phyloP scores from a whole-genome alignment of 768 basidiomycete species.

The Boletus pseudopeckii region DNA sequence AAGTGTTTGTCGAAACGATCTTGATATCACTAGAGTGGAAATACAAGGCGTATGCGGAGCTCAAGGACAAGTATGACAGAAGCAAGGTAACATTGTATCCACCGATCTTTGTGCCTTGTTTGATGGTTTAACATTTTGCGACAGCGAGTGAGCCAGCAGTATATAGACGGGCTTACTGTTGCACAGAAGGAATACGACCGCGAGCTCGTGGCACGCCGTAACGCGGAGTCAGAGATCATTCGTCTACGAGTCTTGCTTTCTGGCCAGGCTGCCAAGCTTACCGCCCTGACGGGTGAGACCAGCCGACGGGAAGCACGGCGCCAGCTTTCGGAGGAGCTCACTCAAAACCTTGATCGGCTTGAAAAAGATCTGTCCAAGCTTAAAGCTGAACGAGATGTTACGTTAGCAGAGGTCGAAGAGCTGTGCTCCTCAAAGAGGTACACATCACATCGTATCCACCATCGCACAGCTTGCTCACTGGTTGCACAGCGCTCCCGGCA shows the following conservation, averaged over 20 bases:
- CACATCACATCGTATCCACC: constrained; percentile 15
- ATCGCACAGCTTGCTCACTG: constrained; percentile 22
- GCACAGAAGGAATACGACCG: constrained; percentile 94
- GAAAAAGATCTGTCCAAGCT: constrained; percentile 86
- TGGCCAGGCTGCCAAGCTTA: constrained; percentile 84
- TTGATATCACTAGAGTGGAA: constrained; percentile 62
- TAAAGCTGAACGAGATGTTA: constrained; percentile 86
- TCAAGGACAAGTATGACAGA: constrained; percentile 79
- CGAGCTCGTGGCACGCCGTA: constrained; percentile 82
- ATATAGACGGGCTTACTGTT: constrained; percentile 87
- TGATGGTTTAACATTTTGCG: background rate
- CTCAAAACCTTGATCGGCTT: constrained; percentile 68
- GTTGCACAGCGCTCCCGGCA: constrained; percentile 25
- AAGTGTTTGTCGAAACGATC: constrained; percentile 68
- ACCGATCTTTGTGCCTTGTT: background rate
- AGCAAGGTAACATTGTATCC: constrained; percentile 65
- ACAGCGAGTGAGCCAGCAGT: constrained; percentile 88
- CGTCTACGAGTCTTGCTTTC: constrained; percentile 80
- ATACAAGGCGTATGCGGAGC: constrained; percentile 53
- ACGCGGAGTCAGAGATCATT: constrained; percentile 90
- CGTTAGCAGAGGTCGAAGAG: constrained; percentile 92
- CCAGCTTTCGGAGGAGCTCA: constrained; percentile 75
- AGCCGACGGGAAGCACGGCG: constrained; percentile 75
- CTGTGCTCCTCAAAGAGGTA: constrained; percentile 73
- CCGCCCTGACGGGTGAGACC: constrained; percentile 78